Conservation (phyloP, 345 rosid species). For the Cardamine occulta region DNA sequence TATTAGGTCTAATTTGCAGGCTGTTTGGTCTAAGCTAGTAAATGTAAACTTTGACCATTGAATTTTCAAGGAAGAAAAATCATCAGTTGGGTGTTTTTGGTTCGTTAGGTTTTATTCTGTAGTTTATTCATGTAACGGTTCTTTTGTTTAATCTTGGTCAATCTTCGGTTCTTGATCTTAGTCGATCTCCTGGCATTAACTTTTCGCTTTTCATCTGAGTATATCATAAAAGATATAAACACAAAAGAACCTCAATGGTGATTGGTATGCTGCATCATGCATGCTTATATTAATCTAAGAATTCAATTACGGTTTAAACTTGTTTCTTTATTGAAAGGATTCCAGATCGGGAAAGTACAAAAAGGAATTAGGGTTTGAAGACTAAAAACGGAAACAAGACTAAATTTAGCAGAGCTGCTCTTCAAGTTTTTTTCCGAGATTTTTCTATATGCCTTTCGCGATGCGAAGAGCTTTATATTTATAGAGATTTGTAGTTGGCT, state of each 20-base stretch:
- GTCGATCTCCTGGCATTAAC: neutral
- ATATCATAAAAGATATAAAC: neutral
- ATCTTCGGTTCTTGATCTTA: neutral
- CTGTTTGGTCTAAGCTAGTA: neutral
- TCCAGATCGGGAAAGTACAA: too few species aligned
- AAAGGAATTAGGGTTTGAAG: too few species aligned
- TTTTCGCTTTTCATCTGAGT: neutral
- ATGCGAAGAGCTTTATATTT: too few species aligned
- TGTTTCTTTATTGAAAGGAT: too few species aligned
- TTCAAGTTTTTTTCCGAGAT: too few species aligned
- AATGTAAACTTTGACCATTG: constrained; percentile 29
- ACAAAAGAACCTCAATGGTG: neutral
- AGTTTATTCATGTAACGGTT: neutral
- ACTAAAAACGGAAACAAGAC: too few species aligned
- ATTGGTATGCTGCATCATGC: neutral
- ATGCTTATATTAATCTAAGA: too few species aligned
- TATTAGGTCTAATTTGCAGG: constrained; percentile 20
- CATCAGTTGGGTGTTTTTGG: neutral
- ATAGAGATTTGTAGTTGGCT: too few species aligned
- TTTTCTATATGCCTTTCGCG: too few species aligned
- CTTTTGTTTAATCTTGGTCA: neutral
- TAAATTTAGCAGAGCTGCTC: too few species aligned
- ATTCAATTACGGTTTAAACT: too few species aligned
- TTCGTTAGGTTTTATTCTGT: neutral
- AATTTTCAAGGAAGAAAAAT: constrained; percentile 24